phyloP scores from a whole-genome alignment of 2,329 filamentous ascomycete genomes.

The Fonsecaea nubica region DNA sequence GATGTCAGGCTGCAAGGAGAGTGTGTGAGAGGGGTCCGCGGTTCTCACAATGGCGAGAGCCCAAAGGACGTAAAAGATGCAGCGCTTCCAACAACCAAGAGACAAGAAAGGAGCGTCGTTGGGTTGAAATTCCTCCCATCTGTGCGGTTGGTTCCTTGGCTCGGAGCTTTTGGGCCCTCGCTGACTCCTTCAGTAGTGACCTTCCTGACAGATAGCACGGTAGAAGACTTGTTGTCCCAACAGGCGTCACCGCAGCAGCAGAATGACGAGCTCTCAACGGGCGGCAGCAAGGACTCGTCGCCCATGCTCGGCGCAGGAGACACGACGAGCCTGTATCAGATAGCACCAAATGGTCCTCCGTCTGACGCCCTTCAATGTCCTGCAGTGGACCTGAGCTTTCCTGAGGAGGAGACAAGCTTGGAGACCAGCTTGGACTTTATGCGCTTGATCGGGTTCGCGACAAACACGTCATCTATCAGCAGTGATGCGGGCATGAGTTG shows the following conservation, averaged over 20 bases:
- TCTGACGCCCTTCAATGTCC: not conserved
- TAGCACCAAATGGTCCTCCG: not conserved
- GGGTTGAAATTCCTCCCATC: not conserved
- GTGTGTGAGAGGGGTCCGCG: not conserved
- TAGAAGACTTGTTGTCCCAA: not conserved
- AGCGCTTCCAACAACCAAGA: not conserved
- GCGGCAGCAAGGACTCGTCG: not conserved
- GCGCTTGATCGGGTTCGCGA: not conserved
- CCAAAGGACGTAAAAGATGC: not conserved
- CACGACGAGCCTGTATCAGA: not conserved
- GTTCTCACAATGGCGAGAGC: not conserved
- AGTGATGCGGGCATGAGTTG: not conserved
- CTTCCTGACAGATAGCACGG: not conserved
- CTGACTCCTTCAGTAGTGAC: not conserved
- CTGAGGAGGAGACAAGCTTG: not conserved
- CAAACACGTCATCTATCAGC: not conserved
- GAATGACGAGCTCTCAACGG: not conserved
- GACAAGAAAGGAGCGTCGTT: not conserved
- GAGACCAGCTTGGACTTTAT: not conserved
- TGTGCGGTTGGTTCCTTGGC: not conserved
- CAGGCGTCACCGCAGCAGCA: not conserved
- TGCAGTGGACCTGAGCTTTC: not conserved
- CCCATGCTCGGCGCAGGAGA: not conserved
- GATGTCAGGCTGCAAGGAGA: not conserved
- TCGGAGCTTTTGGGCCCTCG: not conserved